Percentiles rank a stretch among this genome's conserved stretches.
These are phyloP conservation scores for Aspergillus fructus DNA, from an alignment of 2,329 filamentous ascomycete species.

Conservation along the genomic window DNA sequence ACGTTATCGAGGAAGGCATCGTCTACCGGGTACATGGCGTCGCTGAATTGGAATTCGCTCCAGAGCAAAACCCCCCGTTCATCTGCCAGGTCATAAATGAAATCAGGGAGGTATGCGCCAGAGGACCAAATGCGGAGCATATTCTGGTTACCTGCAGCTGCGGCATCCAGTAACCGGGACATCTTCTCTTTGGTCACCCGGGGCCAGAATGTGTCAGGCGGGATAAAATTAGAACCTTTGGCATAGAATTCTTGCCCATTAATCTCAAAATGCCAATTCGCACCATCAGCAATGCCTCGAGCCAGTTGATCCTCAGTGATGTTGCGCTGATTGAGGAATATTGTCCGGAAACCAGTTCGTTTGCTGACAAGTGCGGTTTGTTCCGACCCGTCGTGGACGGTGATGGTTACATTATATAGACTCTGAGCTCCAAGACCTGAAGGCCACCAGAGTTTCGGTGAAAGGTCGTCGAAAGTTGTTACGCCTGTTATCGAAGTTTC, in stretches of 20 bases:
- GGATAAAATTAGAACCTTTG: constrained; percentile 64
- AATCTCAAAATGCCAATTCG: constrained; percentile 65
- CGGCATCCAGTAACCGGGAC: constrained; percentile 53
- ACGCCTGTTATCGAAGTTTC: constrained; percentile 51
- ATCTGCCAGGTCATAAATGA: constrained; percentile 63
- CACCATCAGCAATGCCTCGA: constrained; percentile 56
- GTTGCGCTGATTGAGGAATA: constrained; percentile 57
- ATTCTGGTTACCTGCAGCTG: constrained; percentile 60
- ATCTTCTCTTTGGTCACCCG: constrained; percentile 56
- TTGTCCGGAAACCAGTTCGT: constrained; percentile 61
- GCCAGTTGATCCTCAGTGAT: constrained; percentile 55
- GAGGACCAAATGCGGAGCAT: constrained; percentile 65
- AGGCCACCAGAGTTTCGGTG: constrained; percentile 63
- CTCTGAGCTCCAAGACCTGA: constrained; percentile 56
- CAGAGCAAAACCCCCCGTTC: constrained; percentile 61
- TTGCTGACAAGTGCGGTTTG: constrained; percentile 50
- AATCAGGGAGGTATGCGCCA: constrained; percentile 61
- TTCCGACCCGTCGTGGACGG: constrained; percentile 41
- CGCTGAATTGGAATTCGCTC: constrained; percentile 64
- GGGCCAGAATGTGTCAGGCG: constrained; percentile 63
- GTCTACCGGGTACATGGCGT: constrained; percentile 59
- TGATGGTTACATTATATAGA: constrained; percentile 57
- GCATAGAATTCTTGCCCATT: constrained; percentile 65
- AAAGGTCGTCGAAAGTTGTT: constrained; percentile 42
- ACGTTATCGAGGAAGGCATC: constrained; percentile 57